Percentiles rank a stretch among this genome's conserved stretches.
phyloP scores from a whole-genome alignment of 2,329 filamentous ascomycete genomes.

The Paecilomyces sp. region DNA sequence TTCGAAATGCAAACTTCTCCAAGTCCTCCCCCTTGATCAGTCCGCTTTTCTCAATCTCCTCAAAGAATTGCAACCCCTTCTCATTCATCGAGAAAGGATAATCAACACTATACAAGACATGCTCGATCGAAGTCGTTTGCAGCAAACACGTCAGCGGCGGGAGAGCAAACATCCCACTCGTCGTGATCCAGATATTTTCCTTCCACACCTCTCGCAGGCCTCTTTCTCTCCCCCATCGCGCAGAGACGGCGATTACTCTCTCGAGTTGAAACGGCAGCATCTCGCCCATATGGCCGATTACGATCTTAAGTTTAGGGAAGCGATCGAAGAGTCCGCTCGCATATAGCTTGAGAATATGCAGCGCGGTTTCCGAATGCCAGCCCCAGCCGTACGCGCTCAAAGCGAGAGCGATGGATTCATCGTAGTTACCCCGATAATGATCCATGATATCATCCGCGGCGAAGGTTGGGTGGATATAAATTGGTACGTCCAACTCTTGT shows the following conservation, averaged over 20 bases:
- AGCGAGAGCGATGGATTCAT: slow-evolving; percentile 8
- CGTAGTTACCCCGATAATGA: slow-evolving; percentile 34
- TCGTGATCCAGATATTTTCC: slow-evolving; percentile 53
- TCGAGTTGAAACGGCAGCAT: slow-evolving; percentile 51
- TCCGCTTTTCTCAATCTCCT: slow-evolving; percentile 43
- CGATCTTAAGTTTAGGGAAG: slow-evolving; percentile 47
- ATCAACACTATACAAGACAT: slow-evolving; percentile 51
- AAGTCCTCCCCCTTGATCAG: slow-evolving; percentile 44
- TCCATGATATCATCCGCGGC: slow-evolving; percentile 30
- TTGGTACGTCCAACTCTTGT: slow-evolving; percentile 41
- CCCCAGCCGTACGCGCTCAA: slow-evolving; percentile 21
- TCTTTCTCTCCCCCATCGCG: slow-evolving; percentile 10
- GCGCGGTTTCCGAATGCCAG: slow-evolving; percentile 31
- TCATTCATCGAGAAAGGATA: slow-evolving; percentile 50
- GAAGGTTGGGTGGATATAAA: slow-evolving; percentile 47
- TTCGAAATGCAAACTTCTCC: slow-evolving; percentile 43
- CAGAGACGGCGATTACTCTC: slow-evolving; percentile 24
- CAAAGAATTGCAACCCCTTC: slow-evolving; percentile 42
- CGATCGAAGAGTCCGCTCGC: slow-evolving; percentile 49
- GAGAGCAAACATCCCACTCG: slow-evolving; percentile 47
- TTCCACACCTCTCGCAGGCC: slow-evolving; percentile 46
- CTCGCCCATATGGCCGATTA: slow-evolving; percentile 49
- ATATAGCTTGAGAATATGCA: slow-evolving; percentile 38
- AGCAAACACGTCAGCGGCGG: slow-evolving; percentile 39
- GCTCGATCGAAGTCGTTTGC: slow-evolving; percentile 32